Base-by-base conservation (phyloP, 306 rosid genomes). In the Cicer pinnatifidum region DNA sequence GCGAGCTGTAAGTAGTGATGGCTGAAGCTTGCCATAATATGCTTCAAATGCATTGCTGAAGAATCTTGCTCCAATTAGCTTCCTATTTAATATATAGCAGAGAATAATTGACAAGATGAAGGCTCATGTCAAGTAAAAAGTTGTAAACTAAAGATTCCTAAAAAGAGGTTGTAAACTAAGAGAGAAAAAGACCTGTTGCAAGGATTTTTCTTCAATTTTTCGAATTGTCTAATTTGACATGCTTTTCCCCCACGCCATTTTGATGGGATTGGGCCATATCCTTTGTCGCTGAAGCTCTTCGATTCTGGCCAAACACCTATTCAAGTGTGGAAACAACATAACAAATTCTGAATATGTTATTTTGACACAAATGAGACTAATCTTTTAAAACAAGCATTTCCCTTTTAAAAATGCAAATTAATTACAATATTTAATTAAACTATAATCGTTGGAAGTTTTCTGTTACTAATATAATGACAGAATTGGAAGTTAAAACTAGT, bases 241-340 rank as follows among this genome's bases (percentile, higher is more conserved):
- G 19, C 58, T 0, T 75, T 69, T 0, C 69, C 40, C 2, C 97
- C 92, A 1, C 70, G 66, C 94, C 97, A 91, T 66, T 74, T 85
- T 7, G 86, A 37, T 1, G 97, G 94, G 11, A 88, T 1, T 0
- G 92, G 85, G 1, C 94, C 92, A 3, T 17, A 20, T 11, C 97
- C 94, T 10, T 52, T 65, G 11, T 87, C 94, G 1, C 20, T 76
- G 48, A 91, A 91, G 75, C 92, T 91, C 76, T 40, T 11, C 0
- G 52, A 82, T 80, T 91, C 92, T 0, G 97, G 97, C 97, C 94
- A 91, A 58, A 84, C 94, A 81, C 97, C 97, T 89, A 15, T 2
- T 12, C 51, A 16, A 64, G 35, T 47, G 10, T 5, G 0, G 8
- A 35, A 4, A 15, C 3, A 33, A 23, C 0, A 16, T 41, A 41